phyloP scores from a whole-genome alignment of 768 basidiomycete species.

The Rhodotorula kratochvilovae region DNA sequence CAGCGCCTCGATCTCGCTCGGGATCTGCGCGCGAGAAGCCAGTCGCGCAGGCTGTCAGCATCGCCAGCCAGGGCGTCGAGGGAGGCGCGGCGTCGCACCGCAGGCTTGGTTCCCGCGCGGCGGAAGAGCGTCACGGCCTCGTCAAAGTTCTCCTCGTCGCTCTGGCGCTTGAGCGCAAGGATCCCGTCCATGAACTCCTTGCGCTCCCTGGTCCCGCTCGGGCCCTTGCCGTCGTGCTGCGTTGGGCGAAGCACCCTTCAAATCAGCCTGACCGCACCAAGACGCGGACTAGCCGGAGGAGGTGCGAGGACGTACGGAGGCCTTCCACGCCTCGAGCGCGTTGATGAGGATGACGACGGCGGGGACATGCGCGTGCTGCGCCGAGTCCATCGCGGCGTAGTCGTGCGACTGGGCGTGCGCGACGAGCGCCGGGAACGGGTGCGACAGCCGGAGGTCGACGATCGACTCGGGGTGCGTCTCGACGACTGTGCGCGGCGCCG shows the following conservation, averaged over 20 bases:
- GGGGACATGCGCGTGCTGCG: constrained; percentile 83
- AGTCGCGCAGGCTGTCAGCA: too few relatives aligned
- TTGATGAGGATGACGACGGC: constrained; percentile 84
- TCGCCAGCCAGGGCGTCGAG: too few relatives aligned
- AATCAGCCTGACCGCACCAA: neutral
- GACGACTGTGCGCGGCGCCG: constrained; percentile 58
- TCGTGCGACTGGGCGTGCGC: constrained; percentile 68
- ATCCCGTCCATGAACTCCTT: constrained; percentile 70
- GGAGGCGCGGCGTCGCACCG: constrained; percentile 6
- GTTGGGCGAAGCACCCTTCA: neutral
- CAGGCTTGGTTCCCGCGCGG: constrained; percentile 19
- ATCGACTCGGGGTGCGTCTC: constrained; percentile 71
- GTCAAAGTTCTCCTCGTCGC: constrained; percentile 95
- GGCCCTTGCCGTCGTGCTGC: constrained; percentile 66
- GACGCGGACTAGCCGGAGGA: neutral
- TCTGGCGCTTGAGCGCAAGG: constrained; percentile 55
- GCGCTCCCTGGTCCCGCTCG: constrained; percentile 60
- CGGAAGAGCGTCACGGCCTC: constrained; percentile 83
- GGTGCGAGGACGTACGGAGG: constrained; percentile 53
- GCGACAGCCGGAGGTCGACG: constrained; percentile 71
- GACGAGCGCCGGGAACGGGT: constrained; percentile 76
- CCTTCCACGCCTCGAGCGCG: constrained; percentile 76
- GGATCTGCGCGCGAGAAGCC: too few relatives aligned
- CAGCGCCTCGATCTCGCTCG: constrained; percentile 61
- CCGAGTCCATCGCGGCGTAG: constrained; percentile 73